Evolutionary conservation across 106 monocot species (phyloP).

Genomic region (Acanthochlamys bracteata): DNA sequence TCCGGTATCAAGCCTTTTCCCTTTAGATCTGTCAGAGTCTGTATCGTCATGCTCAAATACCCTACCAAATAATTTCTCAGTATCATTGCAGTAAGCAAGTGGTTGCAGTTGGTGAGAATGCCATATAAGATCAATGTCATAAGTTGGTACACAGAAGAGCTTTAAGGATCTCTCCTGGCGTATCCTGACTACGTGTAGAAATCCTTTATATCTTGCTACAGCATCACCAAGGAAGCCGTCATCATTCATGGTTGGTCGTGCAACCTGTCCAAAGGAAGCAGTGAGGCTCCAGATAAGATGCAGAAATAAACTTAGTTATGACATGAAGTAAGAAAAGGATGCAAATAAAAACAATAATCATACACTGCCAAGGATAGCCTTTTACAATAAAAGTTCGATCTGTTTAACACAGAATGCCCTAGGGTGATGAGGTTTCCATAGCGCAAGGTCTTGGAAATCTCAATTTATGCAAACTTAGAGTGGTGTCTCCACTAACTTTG

Average conservation of each 20-base stretch:
- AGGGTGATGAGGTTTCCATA: too few species aligned
- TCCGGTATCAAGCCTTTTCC: constrained; percentile 73
- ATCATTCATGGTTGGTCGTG: constrained; percentile 54
- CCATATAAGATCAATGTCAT: constrained; percentile 95
- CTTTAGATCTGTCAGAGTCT: constrained; percentile 80
- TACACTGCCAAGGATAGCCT: too few species aligned
- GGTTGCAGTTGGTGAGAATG: constrained; percentile 92
- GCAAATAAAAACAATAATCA: too few species aligned
- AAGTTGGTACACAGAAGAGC: constrained; percentile 77
- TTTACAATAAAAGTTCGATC: too few species aligned
- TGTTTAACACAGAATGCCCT: too few species aligned
- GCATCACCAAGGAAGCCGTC: constrained; percentile 52
- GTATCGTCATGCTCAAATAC: constrained; percentile 90
- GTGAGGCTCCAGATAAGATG: neutral
- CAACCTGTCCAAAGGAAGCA: constrained; percentile 39
- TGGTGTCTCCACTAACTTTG: too few species aligned
- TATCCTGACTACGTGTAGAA: constrained; percentile 75
- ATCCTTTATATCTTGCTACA: constrained; percentile 75
- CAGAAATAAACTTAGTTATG: neutral
- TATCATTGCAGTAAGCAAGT: constrained; percentile 70
- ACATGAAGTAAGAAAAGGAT: too few species aligned
- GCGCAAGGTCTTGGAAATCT: too few species aligned
- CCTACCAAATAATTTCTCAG: constrained; percentile 49
- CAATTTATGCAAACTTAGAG: too few species aligned
- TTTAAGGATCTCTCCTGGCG: constrained; percentile 52